These are phyloP conservation scores for Nyssa sinensis DNA, from an alignment of 148 eudicot genomes.

Conservation along the genomic window DNA sequence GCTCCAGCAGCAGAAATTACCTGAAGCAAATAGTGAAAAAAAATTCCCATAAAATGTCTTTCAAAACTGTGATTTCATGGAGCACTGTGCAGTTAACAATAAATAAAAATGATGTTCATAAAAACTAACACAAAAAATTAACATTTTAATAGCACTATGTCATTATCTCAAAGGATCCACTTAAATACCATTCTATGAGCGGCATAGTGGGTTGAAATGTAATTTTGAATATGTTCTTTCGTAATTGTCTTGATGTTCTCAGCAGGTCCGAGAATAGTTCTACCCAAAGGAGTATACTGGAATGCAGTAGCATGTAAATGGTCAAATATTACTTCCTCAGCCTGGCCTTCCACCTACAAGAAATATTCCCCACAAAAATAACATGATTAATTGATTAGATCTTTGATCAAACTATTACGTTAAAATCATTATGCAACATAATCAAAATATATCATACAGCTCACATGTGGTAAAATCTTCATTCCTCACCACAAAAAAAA, in stretches of 20 bases:
- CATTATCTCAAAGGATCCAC: background rate
- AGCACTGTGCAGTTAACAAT: background rate
- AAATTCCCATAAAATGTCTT: background rate
- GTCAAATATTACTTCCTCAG: constrained; percentile 56
- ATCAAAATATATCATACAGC: background rate
- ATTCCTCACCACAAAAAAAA: too few relatives aligned
- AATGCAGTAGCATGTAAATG: constrained; percentile 75
- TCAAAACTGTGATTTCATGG: background rate
- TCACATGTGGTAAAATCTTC: background rate
- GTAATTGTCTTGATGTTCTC: constrained; percentile 41
- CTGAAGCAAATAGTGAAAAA: constrained; percentile 23
- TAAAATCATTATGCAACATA: background rate
- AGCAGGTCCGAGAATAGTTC: constrained; percentile 47
- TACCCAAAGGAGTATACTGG: constrained; percentile 65
- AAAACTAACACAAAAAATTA: background rate
- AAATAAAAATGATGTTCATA: background rate
- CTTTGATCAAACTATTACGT: background rate
- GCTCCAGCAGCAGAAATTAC: constrained; percentile 67
- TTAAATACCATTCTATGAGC: constrained; percentile 60
- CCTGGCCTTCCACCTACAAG: constrained; percentile 34
- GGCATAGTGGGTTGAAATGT: constrained; percentile 52
- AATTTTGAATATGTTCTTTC: constrained; percentile 43
- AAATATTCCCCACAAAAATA: background rate
- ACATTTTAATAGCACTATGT: background rate
- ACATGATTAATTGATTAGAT: background rate